These are phyloP conservation scores for Crithidia thermophila DNA, from an alignment of 208 protist genomes.

Conservation along the genomic window DNA sequence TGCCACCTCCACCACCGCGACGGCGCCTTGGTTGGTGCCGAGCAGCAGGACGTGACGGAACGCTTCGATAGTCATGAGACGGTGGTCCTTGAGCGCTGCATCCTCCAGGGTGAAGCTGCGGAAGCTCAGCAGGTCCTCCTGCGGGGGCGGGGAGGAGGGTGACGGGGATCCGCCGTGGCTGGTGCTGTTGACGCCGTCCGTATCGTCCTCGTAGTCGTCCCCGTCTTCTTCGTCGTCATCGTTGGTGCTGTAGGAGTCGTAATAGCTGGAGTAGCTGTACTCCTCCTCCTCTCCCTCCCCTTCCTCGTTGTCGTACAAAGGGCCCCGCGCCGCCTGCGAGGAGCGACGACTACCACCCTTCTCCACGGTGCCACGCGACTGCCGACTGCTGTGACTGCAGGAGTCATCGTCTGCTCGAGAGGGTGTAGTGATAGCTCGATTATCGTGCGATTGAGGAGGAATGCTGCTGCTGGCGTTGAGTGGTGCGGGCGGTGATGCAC, in stretches of 20 bases:
- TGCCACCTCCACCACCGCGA: slow-evolving; percentile 45
- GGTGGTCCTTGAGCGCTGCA: slow-evolving; percentile 47
- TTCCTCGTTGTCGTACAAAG: neutral
- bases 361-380: slow-evolving; percentile 21
- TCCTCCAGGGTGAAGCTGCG: slow-evolving; percentile 36
- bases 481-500: too few species aligned
- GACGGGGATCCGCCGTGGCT: slow-evolving; percentile 14
- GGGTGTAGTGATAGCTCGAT: neutral
- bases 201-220: slow-evolving; percentile 31
- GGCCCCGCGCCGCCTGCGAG: neutral
- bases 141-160: slow-evolving; percentile 5
- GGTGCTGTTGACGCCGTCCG: slow-evolving; percentile 13
- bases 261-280: slow-evolving; percentile 21
- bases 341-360: slow-evolving; percentile 6
- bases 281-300: neutral
- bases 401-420: neutral
- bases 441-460: neutral
- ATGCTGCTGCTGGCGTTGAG: neutral
- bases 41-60: slow-evolving; percentile 51
- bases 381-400: neutral
- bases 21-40: slow-evolving; percentile 76
- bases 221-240: slow-evolving; percentile 33
- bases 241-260: slow-evolving; percentile 25
- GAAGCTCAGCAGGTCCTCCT: slow-evolving; percentile 63
- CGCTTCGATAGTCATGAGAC: slow-evolving; percentile 53